These are phyloP conservation scores for Diplodia seriata DNA, from an alignment of 2,329 filamentous ascomycete genomes.

Conservation along the genomic window DNA sequence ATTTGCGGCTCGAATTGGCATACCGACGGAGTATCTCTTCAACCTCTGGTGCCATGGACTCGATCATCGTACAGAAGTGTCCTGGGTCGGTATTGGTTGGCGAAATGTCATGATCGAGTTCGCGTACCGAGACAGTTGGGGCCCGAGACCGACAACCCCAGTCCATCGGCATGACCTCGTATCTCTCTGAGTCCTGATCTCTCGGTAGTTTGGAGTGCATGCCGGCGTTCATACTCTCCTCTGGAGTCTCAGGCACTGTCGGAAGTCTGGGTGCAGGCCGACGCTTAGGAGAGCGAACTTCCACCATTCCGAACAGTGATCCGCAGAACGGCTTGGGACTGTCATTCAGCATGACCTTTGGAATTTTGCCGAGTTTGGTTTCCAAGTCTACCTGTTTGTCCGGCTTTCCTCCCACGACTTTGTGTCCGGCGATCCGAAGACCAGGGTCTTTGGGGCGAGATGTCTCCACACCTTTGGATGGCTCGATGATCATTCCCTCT, in stretches of 20 bases:
- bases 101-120: neutral
- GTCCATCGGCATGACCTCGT: neutral
- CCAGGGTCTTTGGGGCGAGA: neutral
- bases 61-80: neutral
- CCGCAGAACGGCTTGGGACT: neutral
- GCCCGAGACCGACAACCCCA: neutral
- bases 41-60: neutral
- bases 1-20: no score
- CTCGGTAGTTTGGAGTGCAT: neutral
- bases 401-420: neutral
- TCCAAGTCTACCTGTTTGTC: neutral
- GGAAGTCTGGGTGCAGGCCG: neutral
- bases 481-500: neutral
- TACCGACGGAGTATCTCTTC: neutral
- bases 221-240: neutral
- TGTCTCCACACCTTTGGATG: neutral
- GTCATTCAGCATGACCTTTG: neutral
- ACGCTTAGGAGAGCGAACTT: neutral
- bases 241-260: neutral
- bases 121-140: neutral
- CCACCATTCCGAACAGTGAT: neutral
- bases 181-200: neutral
- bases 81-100: neutral
- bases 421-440: neutral
- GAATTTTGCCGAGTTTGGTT: neutral